Conservation (phyloP, 805 yeast species). For the Yamadazyma sp. region DNA sequence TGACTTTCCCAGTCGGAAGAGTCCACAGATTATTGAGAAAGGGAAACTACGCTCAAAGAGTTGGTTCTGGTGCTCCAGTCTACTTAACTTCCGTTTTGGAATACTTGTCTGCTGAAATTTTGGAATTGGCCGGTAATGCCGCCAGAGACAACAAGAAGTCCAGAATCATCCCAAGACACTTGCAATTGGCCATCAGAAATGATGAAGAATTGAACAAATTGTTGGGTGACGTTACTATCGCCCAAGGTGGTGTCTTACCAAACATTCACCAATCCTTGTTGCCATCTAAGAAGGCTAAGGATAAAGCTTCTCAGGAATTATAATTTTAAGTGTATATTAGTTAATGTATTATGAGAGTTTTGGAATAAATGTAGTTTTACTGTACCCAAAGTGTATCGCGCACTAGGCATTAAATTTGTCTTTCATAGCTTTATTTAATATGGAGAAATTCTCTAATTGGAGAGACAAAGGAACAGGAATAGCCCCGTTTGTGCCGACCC, state of each 20-base stretch:
- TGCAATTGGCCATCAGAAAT: conserved; percentile 97
- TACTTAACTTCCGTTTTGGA: conserved; percentile 96
- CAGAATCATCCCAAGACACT: conserved; percentile 98
- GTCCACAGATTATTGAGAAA: conserved; percentile 94
- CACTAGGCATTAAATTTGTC: no score
- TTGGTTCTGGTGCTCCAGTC: conserved; percentile 99
- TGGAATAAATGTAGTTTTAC: conserved; percentile 1
- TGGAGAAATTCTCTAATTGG: conserved; percentile 85
- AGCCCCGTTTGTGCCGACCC: conserved; percentile 74
- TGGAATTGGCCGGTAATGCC: conserved; percentile 98
- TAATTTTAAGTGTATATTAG: conserved; percentile 29
- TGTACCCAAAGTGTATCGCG: no score
- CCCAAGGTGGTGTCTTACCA: conserved; percentile 99
- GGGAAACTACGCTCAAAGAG: conserved; percentile 97
- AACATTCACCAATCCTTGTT: conserved; percentile 92
- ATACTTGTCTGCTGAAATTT: conserved; percentile 95
- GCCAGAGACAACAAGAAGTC: conserved; percentile 99
- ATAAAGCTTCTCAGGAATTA: conserved; percentile 67
- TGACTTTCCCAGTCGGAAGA: conserved; percentile 99
- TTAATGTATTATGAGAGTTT: conserved; percentile 16
- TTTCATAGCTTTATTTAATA: no score
- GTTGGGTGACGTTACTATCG: conserved; percentile 89
- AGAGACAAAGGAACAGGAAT: conserved; percentile 94
- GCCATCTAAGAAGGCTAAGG: conserved; percentile 70
- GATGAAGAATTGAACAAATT: conserved; percentile 98